These are phyloP conservation scores for Suillus clintonianus DNA, from an alignment of 768 basidiomycete genomes.

Conservation along the genomic window DNA sequence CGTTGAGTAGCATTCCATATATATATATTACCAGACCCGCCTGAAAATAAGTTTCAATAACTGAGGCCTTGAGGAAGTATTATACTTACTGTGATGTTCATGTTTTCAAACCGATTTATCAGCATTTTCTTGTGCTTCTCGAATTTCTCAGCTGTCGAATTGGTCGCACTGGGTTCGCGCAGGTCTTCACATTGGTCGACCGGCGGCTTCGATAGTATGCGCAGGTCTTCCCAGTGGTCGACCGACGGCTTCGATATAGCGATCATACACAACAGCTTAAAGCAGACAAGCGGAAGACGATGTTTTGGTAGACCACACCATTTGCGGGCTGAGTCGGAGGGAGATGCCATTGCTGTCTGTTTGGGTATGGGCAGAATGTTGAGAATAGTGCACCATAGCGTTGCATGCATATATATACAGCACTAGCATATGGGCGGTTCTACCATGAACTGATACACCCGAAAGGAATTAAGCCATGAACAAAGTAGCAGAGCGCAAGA, in stretches of 20 bases:
- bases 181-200: neutral
- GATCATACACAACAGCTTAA: neutral
- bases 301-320: neutral
- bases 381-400: neutral
- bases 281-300: accelerated
- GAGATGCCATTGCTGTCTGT: too few relatives aligned
- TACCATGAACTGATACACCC: neutral
- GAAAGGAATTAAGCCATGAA: neutral
- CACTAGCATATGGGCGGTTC: neutral
- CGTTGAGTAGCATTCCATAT: neutral
- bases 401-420: neutral
- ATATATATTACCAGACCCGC: neutral
- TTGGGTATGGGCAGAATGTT: too few relatives aligned
- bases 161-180: too few relatives aligned
- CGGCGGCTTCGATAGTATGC: neutral
- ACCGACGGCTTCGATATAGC: neutral
- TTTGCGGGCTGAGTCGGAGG: too few relatives aligned
- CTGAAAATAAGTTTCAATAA: neutral
- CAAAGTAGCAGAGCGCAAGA: neutral
- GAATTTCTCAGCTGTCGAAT: neutral
- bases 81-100: neutral
- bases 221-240: neutral
- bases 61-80: neutral
- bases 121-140: neutral
- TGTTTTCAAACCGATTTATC: neutral